A percentile compares a stretch with the other conserved stretches of the same genome.
Evolutionary conservation across 805 yeast species (phyloP).

Genomic region (Cyberlindnera xylosilytica): DNA sequence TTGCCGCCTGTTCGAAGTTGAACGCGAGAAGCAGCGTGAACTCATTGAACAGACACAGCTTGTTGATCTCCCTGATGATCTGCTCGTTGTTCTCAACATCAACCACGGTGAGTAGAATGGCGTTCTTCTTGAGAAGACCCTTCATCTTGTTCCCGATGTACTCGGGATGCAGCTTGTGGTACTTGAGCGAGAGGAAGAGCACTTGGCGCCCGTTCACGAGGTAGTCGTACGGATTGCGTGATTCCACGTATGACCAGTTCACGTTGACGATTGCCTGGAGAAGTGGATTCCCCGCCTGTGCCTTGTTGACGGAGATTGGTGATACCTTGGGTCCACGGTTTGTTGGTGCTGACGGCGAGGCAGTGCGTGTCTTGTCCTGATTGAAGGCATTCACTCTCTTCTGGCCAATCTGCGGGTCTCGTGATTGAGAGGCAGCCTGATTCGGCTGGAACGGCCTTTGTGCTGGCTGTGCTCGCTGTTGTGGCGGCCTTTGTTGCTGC

Average conservation of each 20-base stretch:
- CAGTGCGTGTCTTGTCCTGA: conserved; percentile 19
- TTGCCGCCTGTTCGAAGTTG: conserved; percentile 53
- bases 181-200: conserved; percentile 63
- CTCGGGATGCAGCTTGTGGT: conserved; percentile 75
- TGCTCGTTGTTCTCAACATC: conserved; percentile 60
- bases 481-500: conserved; percentile 1
- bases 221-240: conserved; percentile 57
- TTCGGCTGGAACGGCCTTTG: not conserved
- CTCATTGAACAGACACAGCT: conserved; percentile 37
- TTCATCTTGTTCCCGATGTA: conserved; percentile 60
- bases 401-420: conserved; percentile 8
- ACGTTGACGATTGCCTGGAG: conserved; percentile 51
- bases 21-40: conserved; percentile 40
- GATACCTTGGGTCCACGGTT: conserved; percentile 18
- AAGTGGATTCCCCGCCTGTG: conserved; percentile 74
- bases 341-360: conserved; percentile 13
- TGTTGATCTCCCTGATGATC: conserved; percentile 37
- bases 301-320: conserved; percentile 53
- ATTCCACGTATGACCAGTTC: conserved; percentile 49
- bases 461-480: not conserved
- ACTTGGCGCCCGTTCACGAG: conserved; percentile 55
- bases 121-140: conserved; percentile 36
- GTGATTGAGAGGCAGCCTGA: too few relatives aligned
- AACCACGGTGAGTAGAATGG: conserved; percentile 59
- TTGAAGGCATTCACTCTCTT: conserved; percentile 25